Base-by-base conservation (phyloP, 176 grass and related monocot genomes). In the Avena sativa region DNA sequence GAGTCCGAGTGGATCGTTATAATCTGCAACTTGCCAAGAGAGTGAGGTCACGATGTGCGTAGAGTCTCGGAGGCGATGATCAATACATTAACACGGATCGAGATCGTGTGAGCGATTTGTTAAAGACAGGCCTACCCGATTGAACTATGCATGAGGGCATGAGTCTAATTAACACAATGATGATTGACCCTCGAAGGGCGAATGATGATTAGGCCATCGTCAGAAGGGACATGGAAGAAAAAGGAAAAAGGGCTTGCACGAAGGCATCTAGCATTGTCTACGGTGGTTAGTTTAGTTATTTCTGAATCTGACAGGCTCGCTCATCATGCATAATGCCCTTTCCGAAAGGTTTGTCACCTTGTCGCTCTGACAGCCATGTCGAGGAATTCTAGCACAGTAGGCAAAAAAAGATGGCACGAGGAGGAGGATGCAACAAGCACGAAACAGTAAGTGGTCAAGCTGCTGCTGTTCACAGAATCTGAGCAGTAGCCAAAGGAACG, bases 31-130 rank as follows among this genome's bases (percentile, higher is more conserved):
- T 21, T 16, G 32, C 44, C 6, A 5, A 34, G 80, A 25, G 13
- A n/a, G 13, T 78, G 79, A 81, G 25, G 78, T 82, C 61, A 78
- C 2, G 83, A 50, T 15, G 71, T 70, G 3, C 79, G 78, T 53
- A 28, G 23, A 30, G 64, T 44, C 21, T 64, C 87, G 25, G 62
- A 49, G 56, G 62, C 13, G 19, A 40, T 4, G 64, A 28, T 40
- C 20, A 17, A 68, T 70, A 44, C 26, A 71, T 62, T 63, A 12
- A 43, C 63, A 17, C 79, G 17, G 88, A 71, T 86, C 79, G 52
- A 7, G 63, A 71, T 81, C 78, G 0, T 71, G 61, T 23, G 10
- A 32, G 4, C n/a, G 43, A 71, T 1, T 73, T 73, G 74, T 72
- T 71, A 40, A 71, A 36, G 1, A 5, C 70, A 60, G n/a, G 23